A percentile compares a stretch with the other conserved stretches of the same genome.
Conservation (phyloP, 2,329 filamentous ascomycete species). For the Zymoseptoria brevis region DNA sequence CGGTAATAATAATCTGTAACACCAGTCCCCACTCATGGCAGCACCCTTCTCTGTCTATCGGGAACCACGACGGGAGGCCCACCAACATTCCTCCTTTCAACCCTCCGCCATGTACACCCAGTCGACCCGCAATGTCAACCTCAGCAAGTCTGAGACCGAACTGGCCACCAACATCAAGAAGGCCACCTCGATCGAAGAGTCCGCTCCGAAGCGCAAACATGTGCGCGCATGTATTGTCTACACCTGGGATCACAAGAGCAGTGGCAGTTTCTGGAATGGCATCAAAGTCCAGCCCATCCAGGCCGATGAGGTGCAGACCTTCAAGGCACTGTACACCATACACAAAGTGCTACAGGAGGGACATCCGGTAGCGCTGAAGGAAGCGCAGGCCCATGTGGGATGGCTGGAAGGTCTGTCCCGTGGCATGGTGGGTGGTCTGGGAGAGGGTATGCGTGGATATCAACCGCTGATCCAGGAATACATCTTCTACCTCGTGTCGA, state of each 20-base stretch:
- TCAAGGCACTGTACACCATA: constrained; percentile 94
- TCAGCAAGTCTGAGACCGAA: constrained; percentile 60
- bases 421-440: constrained; percentile 70
- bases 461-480: constrained; percentile 92
- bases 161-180: constrained; percentile 60
- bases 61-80: neutral
- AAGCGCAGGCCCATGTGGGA: constrained; percentile 77
- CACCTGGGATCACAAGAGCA: constrained; percentile 98
- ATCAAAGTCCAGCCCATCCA: constrained; percentile 99
- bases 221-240: constrained; percentile 97
- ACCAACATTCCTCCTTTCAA: constrained; percentile 1
- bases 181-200: constrained; percentile 53
- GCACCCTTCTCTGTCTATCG: constrained; percentile 1
- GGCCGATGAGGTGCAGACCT: constrained; percentile 96
- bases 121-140: constrained; percentile 48
- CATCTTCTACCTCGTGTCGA: constrained; percentile 87
- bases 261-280: constrained; percentile 88
- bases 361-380: constrained; percentile 76
- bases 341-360: constrained; percentile 98
- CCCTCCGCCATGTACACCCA: constrained; percentile 30
- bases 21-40: neutral
- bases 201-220: constrained; percentile 77
- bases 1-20: no score
- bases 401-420: constrained; percentile 92
- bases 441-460: constrained; percentile 62